Evolutionary conservation across 345 rosid genomes (phyloP).

Genomic region (Lepidium africanum): DNA sequence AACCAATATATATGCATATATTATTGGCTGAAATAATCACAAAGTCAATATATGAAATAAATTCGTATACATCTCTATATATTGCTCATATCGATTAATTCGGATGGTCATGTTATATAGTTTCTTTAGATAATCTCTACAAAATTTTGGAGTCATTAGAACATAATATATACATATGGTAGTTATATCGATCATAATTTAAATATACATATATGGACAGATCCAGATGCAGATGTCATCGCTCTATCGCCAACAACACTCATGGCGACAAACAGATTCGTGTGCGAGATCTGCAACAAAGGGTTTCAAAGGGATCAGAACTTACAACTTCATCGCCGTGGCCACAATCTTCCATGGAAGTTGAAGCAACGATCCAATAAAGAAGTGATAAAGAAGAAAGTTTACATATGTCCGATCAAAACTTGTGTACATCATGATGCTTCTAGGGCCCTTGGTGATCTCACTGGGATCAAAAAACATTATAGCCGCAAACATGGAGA

Average conservation of each 20-base stretch:
- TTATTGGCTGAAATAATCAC: background rate
- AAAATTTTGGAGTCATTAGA: background rate
- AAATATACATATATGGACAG: conserved; percentile 32
- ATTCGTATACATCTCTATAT: background rate
- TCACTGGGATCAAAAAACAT: conserved; percentile 93
- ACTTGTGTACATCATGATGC: conserved; percentile 86
- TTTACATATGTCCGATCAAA: conserved; percentile 88
- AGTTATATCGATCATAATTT: background rate
- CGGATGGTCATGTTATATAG: background rate
- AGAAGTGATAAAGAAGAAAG: conserved; percentile 62
- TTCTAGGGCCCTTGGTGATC: conserved; percentile 88
- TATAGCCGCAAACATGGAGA: conserved; percentile 92
- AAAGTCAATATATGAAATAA: background rate
- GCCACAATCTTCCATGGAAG: conserved; percentile 98
- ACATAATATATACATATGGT: background rate
- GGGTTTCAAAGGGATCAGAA: conserved; percentile 98
- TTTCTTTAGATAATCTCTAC: background rate
- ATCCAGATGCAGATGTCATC: conserved; percentile 97
- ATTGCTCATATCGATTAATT: background rate
- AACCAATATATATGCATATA: background rate
- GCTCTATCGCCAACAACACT: conserved; percentile 86
- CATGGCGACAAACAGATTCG: conserved; percentile 87
- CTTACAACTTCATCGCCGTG: conserved; percentile 89
- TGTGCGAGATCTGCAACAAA: conserved; percentile 94
- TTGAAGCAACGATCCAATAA: conserved; percentile 66